Percentiles rank a stretch among this genome's conserved stretches.
These are phyloP conservation scores for Hygrophoropsis aurantiaca DNA, from an alignment of 768 basidiomycete species.

Conservation along the genomic window DNA sequence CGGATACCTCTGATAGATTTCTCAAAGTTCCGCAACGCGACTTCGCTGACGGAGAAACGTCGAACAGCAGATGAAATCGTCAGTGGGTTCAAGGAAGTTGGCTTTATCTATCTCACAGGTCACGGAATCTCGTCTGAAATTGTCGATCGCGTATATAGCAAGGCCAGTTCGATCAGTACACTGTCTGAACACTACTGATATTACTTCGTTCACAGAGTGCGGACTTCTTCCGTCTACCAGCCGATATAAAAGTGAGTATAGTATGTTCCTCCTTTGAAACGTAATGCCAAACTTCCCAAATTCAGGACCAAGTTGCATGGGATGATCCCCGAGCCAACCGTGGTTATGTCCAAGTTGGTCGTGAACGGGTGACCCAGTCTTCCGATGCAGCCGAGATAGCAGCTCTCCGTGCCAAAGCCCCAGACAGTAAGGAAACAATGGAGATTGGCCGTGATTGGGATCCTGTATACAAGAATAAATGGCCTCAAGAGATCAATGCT, in stretches of 20 bases:
- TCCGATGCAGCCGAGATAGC: constrained; percentile 72
- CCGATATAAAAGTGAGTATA: constrained; percentile 55
- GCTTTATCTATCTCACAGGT: constrained; percentile 75
- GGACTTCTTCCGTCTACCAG: constrained; percentile 69
- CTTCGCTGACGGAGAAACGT: constrained; percentile 55
- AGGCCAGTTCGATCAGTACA: constrained; percentile 41
- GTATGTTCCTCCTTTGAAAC: background rate
- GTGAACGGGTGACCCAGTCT: constrained; percentile 81
- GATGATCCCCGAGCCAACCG: constrained; percentile 84
- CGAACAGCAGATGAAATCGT: constrained; percentile 66
- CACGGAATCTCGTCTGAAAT: constrained; percentile 66
- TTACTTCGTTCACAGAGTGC: constrained; percentile 51
- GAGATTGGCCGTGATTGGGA: constrained; percentile 90
- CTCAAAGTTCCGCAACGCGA: constrained; percentile 55
- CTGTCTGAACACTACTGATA: background rate
- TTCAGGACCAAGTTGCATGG: constrained; percentile 68
- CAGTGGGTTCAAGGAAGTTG: constrained; percentile 74
- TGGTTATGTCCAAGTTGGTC: constrained; percentile 78
- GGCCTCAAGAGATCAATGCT: constrained; percentile 64
- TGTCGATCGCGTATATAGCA: constrained; percentile 60
- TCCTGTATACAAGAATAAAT: constrained; percentile 72
- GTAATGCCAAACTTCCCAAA: background rate
- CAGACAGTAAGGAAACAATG: constrained; percentile 84
- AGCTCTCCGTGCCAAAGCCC: constrained; percentile 66
- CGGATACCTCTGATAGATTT: constrained; percentile 81